Conservation (phyloP, 768 basidiomycete species). For the Infundibulicybe gibba region DNA sequence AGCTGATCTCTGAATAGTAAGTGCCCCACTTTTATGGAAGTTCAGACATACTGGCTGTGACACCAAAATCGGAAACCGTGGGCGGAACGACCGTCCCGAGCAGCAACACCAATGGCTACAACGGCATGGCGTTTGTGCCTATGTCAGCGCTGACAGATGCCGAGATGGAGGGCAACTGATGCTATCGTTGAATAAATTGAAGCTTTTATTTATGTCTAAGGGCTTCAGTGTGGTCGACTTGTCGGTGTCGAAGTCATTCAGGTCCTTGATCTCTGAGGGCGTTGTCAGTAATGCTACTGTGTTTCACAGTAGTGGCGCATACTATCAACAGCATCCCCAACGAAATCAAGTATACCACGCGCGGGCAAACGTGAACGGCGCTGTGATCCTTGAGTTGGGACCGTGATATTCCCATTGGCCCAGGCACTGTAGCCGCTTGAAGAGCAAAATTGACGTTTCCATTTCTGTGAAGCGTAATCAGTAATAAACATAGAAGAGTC, state of each 20-base stretch:
- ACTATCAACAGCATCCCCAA: no score
- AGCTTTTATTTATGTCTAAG: conserved; percentile 21
- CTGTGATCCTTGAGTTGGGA: conserved; percentile 5
- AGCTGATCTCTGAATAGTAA: conserved; percentile 13
- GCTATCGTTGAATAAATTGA: conserved; percentile 24
- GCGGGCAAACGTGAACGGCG: conserved; percentile 5
- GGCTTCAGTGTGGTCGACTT: conserved; percentile 12
- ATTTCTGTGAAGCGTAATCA: conserved; percentile 3
- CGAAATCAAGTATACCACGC: conserved; percentile 14
- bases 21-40: neutral
- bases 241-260: conserved; percentile 24
- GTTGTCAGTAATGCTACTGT: neutral
- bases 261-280: conserved; percentile 9
- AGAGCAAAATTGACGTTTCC: conserved; percentile 21
- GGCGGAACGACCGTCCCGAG: conserved; percentile 45
- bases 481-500: neutral
- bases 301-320: neutral
- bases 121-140: no score
- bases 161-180: conserved; percentile 25
- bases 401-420: conserved; percentile 12
- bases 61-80: conserved; percentile 26
- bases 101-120: conserved; percentile 34
- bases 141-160: no score
- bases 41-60: conserved; percentile 23
- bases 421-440: conserved; percentile 17